Evolutionary conservation across 176 grass and related monocot species (phyloP), one percentile per base, ranked within the genome.

Genomic region (Eleusine coracana): DNA sequence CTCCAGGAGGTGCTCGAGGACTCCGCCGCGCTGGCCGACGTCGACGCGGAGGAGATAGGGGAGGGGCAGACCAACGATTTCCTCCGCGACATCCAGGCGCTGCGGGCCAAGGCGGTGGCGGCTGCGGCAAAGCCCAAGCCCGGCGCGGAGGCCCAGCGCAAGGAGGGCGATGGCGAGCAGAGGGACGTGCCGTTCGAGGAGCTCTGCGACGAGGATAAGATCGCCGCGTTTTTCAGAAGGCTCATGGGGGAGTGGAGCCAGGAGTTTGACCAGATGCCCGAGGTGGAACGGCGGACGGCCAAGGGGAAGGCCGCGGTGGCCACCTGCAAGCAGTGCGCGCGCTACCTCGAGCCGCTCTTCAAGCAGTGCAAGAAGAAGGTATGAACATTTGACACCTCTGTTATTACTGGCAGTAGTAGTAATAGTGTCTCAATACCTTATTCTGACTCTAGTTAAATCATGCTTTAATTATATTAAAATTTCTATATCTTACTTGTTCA

Each of bases 61-160:
- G 91, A 97, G 80, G 94, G 94, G 6, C 89, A 94, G 91, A 94
- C 87, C 67, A 97, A 94, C 74, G 89, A 97, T 78, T 94, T 97
- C 81, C 91, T 97, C 49, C 89, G 87, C 6, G 94, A 92, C 78
- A 92, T 94, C 38, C 86, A 89, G 56, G 87, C 86, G 14, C 52
- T 86, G 46, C 81, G 89, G 6, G 84, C 71, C 56, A 89, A 39
- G 70, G 82, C 84, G 82, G 86, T 68, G 49, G 62, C 71, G 50
- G 63, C 64, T 3, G 73, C 41, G 17, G 44, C 38, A 40, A 93
- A 86, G 76, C 72, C 77, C 78, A 89, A 89, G 71, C 21, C 66
- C 18, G 62, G 66, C 23, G 74, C 66, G 1, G 78, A 80, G 34
- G 78, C 40, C 14, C 37, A 70, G 36, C 51, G 16, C 13, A 70